Conservation (phyloP, 2,329 filamentous ascomycete species). For the Alternaria triticina region DNA sequence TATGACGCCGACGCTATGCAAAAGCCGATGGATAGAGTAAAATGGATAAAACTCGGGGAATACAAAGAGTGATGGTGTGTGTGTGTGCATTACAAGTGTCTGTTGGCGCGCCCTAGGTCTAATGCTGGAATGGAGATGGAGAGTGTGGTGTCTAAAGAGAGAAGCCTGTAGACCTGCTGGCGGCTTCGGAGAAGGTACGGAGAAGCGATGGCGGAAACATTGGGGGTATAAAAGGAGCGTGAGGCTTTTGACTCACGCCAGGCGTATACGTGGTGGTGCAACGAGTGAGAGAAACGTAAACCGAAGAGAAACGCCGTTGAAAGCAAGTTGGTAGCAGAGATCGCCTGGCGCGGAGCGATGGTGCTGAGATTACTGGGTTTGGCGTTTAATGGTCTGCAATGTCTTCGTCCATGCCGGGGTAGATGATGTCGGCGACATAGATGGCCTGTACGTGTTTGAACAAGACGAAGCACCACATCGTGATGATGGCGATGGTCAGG, state of each 20-base stretch:
- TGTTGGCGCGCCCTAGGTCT: conserved; percentile 13
- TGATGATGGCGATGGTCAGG: conserved; percentile 59
- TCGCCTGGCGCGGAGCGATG: neutral
- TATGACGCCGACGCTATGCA: conserved; percentile 34
- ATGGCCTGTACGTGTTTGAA: conserved; percentile 60
- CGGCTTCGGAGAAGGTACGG: conserved; percentile 12
- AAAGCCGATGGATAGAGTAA: conserved; percentile 15
- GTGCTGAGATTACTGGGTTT: neutral
- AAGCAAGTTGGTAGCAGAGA: neutral
- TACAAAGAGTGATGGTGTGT: neutral
- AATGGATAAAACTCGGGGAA: conserved; percentile 4
- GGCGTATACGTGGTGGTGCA: conserved; percentile 11
- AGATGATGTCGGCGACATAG: conserved; percentile 60
- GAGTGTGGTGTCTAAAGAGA: conserved; percentile 10
- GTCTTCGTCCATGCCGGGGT: conserved; percentile 66
- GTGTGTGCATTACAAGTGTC: conserved; percentile 19
- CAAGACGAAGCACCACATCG: conserved; percentile 63
- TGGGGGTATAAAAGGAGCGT: conserved; percentile 25
- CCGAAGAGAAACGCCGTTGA: neutral
- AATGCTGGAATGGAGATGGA: neutral
- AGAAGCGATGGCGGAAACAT: neutral
- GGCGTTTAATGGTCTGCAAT: conserved; percentile 44
- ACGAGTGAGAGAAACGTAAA: conserved; percentile 15
- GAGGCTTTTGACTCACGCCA: conserved; percentile 12
- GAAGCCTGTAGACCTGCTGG: conserved; percentile 28